Base-by-base conservation (phyloP, 2,329 filamentous ascomycete genomes). In the Aspergillus proliferans region DNA sequence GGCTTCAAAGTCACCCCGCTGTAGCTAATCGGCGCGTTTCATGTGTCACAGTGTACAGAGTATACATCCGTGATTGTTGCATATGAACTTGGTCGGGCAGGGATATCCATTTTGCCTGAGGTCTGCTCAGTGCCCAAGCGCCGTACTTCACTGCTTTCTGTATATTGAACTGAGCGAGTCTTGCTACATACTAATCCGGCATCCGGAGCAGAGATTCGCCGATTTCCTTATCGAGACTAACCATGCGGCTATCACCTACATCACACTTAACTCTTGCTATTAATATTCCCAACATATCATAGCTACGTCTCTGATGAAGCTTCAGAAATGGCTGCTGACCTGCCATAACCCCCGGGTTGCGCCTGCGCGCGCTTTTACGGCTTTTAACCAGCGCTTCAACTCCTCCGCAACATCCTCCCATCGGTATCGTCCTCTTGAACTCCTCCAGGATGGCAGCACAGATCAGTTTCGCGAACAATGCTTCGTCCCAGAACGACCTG, bases 401-500 rank as follows among this genome's bases (percentile, higher is more conserved):
- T 43, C 45, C 26, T 42, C 41, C 41, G 34, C 38, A 47, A 8
- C 30, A 41, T 48, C 45, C 53, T 47, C 40, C 56, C 52, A 21
- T 15, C 47, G 46, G 45, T 66, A 66, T 51, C 52, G 48, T 14
- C 46, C 60, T 7, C 61, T 67, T 6, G 49, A 62, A 43, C 49
- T 52, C 12, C 64, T 75, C 33, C 33, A 59, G 33, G 57, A 67
- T 54, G 61, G 57, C 52, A 60, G 58, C 46, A 51, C 80, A 42
- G 61, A 71, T 1, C 52, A 59, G 12, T 87, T 87, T 59, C 76
- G 73, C 22, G 55, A 72, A n/a, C 55, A 67, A 33, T 82, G 76
- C 33, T 83, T 85, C 58, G 53, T 61, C 1, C 71, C 77, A 1
- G 74, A 78, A 43, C 67, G 63, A 15, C 84, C 85, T 2, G 65